Evolutionary conservation across 2,329 filamentous ascomycete species (phyloP).

Genomic region (Ceratocystis destructans): DNA sequence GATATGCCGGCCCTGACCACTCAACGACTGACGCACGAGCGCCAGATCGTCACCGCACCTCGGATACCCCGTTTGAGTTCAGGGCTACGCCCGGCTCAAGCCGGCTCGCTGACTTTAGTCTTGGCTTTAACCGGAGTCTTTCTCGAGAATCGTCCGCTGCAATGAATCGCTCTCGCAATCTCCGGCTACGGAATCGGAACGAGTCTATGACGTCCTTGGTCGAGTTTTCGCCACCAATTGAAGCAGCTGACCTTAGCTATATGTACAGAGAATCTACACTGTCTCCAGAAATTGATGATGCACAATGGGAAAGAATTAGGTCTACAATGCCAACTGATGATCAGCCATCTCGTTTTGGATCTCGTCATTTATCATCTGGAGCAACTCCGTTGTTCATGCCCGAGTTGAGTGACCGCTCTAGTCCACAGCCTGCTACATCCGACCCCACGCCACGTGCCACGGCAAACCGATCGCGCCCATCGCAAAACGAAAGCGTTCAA

Average conservation of each 20-base stretch:
- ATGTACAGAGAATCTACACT: background rate
- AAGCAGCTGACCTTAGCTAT: background rate
- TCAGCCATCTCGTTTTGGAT: background rate
- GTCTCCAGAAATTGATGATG: constrained; percentile 3
- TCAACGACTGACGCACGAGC: background rate
- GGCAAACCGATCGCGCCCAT: background rate
- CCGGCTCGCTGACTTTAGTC: background rate
- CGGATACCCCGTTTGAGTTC: background rate
- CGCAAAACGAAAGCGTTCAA: too few species aligned
- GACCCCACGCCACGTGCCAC: background rate
- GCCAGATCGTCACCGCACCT: background rate
- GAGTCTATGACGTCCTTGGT: background rate
- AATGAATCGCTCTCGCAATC: background rate
- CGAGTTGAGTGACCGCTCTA: background rate
- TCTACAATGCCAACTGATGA: background rate
- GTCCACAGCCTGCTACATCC: background rate
- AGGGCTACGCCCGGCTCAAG: background rate
- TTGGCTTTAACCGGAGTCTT: background rate
- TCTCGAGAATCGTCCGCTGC: background rate
- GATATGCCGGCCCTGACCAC: background rate
- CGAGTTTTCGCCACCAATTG: background rate
- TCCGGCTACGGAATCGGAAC: background rate
- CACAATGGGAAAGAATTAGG: background rate
- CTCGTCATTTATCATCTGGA: too few species aligned
- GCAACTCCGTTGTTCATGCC: background rate